phyloP scores from a whole-genome alignment of 2,329 filamentous ascomycete species.

The Exophiala spinifera region DNA sequence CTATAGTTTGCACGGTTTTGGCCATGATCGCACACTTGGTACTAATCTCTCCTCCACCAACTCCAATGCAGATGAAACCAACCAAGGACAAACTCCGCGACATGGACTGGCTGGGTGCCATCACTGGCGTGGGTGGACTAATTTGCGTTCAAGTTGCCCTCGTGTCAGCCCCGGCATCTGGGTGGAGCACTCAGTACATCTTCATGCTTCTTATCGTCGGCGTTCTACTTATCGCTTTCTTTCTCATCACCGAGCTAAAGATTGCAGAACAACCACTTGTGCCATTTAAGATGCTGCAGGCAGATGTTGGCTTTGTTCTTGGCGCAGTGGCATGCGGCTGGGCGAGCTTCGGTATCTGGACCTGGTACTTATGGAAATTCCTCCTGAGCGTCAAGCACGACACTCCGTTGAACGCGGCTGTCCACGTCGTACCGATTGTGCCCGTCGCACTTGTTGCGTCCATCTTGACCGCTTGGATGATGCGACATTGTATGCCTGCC shows the following conservation, averaged over 20 bases:
- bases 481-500: conserved; percentile 29
- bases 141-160: conserved; percentile 62
- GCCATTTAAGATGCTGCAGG: conserved; percentile 45
- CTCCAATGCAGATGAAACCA: conserved; percentile 25
- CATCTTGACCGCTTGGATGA: conserved; percentile 28
- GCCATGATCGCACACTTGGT: conserved; percentile 35
- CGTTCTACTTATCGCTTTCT: conserved; percentile 44
- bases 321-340: conserved; percentile 52
- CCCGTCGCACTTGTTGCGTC: conserved; percentile 35
- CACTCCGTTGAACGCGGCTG: conserved; percentile 31
- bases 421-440: conserved; percentile 34
- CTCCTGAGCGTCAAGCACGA: conserved; percentile 29
- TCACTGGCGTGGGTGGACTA: conserved; percentile 51
- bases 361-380: conserved; percentile 37
- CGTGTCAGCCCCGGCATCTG: conserved; percentile 57
- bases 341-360: conserved; percentile 53
- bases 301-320: conserved; percentile 54
- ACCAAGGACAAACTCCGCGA: conserved; percentile 33
- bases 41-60: conserved; percentile 35
- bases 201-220: conserved; percentile 49
- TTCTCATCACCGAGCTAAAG: conserved; percentile 48
- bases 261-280: conserved; percentile 45
- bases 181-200: conserved; percentile 54
- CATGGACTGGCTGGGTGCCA: conserved; percentile 33
- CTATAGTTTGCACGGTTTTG: conserved; percentile 36